A percentile compares a stretch with the other conserved stretches of the same genome.
These are phyloP conservation scores for Globisporangium abappressorium DNA, from an alignment of 352 stramenopile genomes.

Conservation along the genomic window DNA sequence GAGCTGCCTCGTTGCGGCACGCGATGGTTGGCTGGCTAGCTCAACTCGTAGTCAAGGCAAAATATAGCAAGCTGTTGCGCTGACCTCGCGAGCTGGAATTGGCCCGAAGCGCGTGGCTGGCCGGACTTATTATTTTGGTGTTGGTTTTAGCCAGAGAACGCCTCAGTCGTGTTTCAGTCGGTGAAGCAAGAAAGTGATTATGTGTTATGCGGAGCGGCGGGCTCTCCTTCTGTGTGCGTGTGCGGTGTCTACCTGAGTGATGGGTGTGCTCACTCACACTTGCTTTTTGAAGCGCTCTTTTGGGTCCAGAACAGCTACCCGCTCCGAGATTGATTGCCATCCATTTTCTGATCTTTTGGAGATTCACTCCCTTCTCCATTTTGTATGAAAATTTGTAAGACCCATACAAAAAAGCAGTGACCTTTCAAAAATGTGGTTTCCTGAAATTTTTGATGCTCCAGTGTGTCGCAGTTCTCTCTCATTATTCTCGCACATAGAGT, in stretches of 20 bases:
- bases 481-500: background rate
- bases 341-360: background rate
- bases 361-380: background rate
- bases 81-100: background rate
- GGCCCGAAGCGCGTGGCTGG: background rate
- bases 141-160: background rate
- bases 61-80: background rate
- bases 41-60: background rate
- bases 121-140: background rate
- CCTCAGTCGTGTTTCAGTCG: background rate
- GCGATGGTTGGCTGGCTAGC: background rate
- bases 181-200: background rate
- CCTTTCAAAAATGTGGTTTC: background rate
- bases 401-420: background rate
- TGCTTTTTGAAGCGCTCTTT: background rate
- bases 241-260: background rate
- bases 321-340: background rate
- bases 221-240: background rate
- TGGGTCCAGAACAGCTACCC: conserved; percentile 3
- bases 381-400: conserved; percentile 1
- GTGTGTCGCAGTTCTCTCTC: background rate
- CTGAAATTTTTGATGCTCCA: background rate
- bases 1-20: background rate
- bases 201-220: background rate
- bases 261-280: background rate